These are phyloP conservation scores for Pythium guiyangense DNA, from an alignment of 352 stramenopile genomes.

Conservation along the genomic window DNA sequence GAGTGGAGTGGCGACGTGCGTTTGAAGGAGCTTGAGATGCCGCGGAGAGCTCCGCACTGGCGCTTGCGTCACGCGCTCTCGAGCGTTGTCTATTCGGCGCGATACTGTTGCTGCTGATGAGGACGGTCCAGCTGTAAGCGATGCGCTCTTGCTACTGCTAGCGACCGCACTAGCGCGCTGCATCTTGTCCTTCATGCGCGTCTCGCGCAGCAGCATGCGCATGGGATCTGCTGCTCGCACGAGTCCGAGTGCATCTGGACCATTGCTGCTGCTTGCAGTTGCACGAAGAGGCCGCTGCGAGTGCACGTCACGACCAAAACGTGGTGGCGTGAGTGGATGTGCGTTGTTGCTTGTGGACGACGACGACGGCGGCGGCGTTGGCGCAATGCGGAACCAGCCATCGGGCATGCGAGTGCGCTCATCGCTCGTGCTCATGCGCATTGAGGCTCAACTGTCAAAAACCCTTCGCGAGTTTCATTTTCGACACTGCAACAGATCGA, in stretches of 20 bases:
- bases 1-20: background rate
- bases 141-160: background rate
- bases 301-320: background rate
- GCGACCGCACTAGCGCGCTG: background rate
- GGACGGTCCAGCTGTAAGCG: background rate
- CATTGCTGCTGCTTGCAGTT: background rate
- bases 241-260: slow-evolving; percentile 29
- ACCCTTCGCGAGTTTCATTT: background rate
- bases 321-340: slow-evolving; percentile 1
- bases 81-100: background rate
- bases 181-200: slow-evolving; percentile 11
- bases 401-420: background rate
- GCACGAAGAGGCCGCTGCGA: background rate
- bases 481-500: background rate
- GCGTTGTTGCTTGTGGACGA: slow-evolving; percentile 9
- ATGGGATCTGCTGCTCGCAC: slow-evolving; percentile 24
- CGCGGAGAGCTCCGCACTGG: slow-evolving; percentile 4
- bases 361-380: background rate
- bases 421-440: background rate
- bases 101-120: too few species aligned
- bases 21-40: background rate
- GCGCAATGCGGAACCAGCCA: slow-evolving; percentile 31
- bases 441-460: background rate
- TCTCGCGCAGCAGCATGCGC: slow-evolving; percentile 22
- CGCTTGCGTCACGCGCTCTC: background rate